Evolutionary conservation across 164 flowering plant genomes (phyloP), one percentile per base, ranked within the genome.

Genomic region (Berberis vulgaris): DNA sequence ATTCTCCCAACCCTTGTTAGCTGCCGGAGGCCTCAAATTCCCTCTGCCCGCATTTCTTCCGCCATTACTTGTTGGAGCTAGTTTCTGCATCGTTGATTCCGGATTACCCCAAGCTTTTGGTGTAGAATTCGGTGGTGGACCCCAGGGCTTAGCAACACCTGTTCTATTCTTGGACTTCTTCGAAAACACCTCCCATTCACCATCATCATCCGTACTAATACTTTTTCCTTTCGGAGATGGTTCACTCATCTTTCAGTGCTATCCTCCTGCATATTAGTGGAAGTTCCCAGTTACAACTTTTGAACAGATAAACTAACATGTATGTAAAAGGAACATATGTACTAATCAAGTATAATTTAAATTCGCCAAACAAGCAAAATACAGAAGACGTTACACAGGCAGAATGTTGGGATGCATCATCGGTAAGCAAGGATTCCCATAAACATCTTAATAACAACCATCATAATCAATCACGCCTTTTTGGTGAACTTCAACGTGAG

Each of bases 81-180:
- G 73, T 77, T 77, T 57, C 60, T 47, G 62, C 76, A 76, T 49
- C 76, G 78, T 50, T 77, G 39, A 68, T 61, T 68, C 12, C 62
- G 45, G 39, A 69, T 56, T 70, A 61, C 11, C 2, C 79, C 80
- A 49, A 61, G 68, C 66, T 74, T 80, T 53, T 74, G 80, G 53
- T 50, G 54, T 3, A 58, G 67, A 73, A 79, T 79, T 26, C 26
- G 26, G 26, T 54, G 80, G 71, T 40, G 66, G 67, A 56, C 73
- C 79, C 85, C 86, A 73, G 52, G 85, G 71, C 56, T 56, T 81
- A 52, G 85, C 72, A 67, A 62, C 75, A 66, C 77, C 83, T 69
- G 69, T 75, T 71, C 69, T 79, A 62, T 82, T 84, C 64, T 79
- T 86, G n/a, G 80, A 10, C 65, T 88, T 91, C 67, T 55, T 86